Base-by-base conservation (phyloP, 495 filamentous ascomycete species). In the Aspergillus incahuasiensis region DNA sequence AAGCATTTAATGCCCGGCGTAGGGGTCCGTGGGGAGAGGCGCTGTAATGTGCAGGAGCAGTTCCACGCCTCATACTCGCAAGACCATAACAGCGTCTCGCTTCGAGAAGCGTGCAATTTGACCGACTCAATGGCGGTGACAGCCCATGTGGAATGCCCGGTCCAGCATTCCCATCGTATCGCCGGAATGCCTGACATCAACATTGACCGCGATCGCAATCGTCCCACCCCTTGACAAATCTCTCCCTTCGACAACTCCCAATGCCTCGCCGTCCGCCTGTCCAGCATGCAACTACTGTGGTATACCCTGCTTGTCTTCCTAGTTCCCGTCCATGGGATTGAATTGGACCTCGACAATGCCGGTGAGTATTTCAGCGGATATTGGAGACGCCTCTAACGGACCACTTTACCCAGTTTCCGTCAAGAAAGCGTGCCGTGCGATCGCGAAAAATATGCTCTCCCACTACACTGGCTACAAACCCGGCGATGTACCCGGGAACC, bases 381-480 rank as follows among this genome's bases (percentile, higher is more conserved):
- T n/a, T n/a, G n/a, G n/a, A n/a, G n/a, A n/a, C n/a, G n/a, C n/a
- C n/a, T n/a, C n/a, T n/a, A n/a, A n/a, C n/a, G n/a, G n/a, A n/a
- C n/a, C n/a, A n/a, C n/a, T n/a, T n/a, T n/a, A n/a, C n/a, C n/a
- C 20, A 82, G 79, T 69, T 22, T 78, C 79, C 6, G 73, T 81
- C 51, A 79, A 79, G 62, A 58, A 62, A 13, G 77, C 74, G 1
- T 73, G 77, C 1, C 64, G 65, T 21, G 59, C 63, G 0, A 65
- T 74, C 46, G 76, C 77, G 6, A 63, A 69, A 38, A 72, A 71
- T 53, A 77, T 82, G 72, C 71, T 82, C 66, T 71, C 69, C 1
- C 87, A 83, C 60, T 91, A 91, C 56, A 87, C 83, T 1, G 87
- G 87, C 13, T 85, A 86, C 66, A 72, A 80, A 30, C 84, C 86